These are phyloP conservation scores for Daedaleopsis nitida DNA, from an alignment of 768 basidiomycete genomes.

Conservation along the genomic window DNA sequence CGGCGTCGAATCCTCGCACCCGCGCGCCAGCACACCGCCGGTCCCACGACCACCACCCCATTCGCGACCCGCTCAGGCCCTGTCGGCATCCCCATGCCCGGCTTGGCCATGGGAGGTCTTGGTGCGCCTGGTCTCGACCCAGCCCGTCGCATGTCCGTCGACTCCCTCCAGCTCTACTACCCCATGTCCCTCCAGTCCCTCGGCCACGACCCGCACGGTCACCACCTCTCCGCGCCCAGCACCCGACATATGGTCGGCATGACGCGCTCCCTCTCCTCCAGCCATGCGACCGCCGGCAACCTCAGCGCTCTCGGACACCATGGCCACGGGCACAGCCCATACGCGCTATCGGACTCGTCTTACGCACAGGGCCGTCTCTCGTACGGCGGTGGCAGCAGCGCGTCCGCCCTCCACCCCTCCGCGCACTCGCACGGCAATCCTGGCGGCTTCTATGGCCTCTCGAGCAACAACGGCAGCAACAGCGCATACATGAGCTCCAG, in stretches of 20 bases:
- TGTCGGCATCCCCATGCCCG: constrained; percentile 26
- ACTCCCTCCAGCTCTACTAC: constrained; percentile 74
- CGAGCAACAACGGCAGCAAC: constrained; percentile 19
- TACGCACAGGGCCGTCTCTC: constrained; percentile 19
- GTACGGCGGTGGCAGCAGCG: constrained; percentile 15
- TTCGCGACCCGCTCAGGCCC: constrained; percentile 49
- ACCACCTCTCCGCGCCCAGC: constrained; percentile 14
- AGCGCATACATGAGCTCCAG: constrained; percentile 17
- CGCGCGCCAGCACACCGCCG: constrained; percentile 72
- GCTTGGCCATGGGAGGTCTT: constrained; percentile 32
- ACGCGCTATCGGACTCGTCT: constrained; percentile 20
- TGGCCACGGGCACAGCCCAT: constrained; percentile 25
- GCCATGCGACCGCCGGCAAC: constrained; percentile 27
- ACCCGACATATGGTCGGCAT: constrained; percentile 33
- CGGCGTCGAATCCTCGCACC: constrained; percentile 83
- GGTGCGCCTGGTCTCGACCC: constrained; percentile 36
- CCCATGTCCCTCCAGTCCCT: constrained; percentile 74
- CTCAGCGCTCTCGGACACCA: constrained; percentile 18
- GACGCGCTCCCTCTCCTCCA: constrained; percentile 27
- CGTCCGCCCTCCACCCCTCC: constrained; percentile 24
- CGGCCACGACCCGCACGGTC: constrained; percentile 19
- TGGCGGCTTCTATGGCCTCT: constrained; percentile 24
- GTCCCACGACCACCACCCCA: constrained; percentile 77
- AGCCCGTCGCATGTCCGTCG: constrained; percentile 64
- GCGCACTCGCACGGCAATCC: constrained; percentile 12